phyloP scores from a whole-genome alignment of 2,329 filamentous ascomycete species.

The Botrytis elliptica region DNA sequence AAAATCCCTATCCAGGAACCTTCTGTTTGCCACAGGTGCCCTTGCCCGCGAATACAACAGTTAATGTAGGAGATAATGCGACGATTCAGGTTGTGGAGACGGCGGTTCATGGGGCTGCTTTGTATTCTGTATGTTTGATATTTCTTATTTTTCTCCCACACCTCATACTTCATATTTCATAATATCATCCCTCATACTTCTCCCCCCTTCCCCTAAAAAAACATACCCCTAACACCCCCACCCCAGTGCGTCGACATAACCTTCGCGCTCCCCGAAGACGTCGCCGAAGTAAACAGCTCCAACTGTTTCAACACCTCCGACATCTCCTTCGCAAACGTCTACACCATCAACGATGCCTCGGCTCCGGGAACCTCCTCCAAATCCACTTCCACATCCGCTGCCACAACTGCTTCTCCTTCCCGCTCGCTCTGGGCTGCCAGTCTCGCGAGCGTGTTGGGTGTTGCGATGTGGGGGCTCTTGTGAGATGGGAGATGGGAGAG shows the following conservation, averaged over 20 bases:
- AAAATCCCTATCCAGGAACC: slow-evolving; percentile 80
- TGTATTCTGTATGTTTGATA: slow-evolving; percentile 50
- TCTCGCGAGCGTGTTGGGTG: not conserved
- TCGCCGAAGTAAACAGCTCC: slow-evolving; percentile 70
- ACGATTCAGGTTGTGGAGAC: slow-evolving; percentile 87
- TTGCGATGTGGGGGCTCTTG: not conserved
- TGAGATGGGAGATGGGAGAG: not conserved
- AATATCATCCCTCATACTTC: not conserved
- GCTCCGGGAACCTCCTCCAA: slow-evolving; percentile 6
- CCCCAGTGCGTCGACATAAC: slow-evolving; percentile 91
- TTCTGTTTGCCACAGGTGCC: slow-evolving; percentile 90
- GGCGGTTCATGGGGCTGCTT: slow-evolving; percentile 76
- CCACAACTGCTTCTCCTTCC: not conserved
- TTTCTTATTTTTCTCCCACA: not conserved
- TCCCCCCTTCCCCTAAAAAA: not conserved
- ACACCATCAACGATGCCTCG: slow-evolving; percentile 54
- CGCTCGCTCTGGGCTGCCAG: not conserved
- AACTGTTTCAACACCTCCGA: slow-evolving; percentile 79
- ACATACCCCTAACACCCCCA: slow-evolving; percentile 6
- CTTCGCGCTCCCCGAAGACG: slow-evolving; percentile 77
- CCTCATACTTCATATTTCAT: not conserved
- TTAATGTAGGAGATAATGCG: slow-evolving; percentile 79
- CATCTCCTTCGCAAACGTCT: slow-evolving; percentile 51
- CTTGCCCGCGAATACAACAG: slow-evolving; percentile 67
- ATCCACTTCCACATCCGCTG: not conserved